phyloP scores from a whole-genome alignment of 2,329 filamentous ascomycete genomes.

The Monilinia laxa region DNA sequence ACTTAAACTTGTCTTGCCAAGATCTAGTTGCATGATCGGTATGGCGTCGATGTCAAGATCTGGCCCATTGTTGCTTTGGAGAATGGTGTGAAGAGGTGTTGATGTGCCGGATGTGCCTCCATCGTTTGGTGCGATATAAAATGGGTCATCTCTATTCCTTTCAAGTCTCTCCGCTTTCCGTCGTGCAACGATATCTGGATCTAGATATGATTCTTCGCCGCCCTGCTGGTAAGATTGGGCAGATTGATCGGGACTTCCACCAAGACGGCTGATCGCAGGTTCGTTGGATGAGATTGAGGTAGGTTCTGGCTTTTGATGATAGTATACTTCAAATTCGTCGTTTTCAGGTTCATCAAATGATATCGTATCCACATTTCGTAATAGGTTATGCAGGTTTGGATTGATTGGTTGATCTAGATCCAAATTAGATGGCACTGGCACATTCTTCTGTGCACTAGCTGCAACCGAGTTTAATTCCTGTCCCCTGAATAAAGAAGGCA shows the following conservation, averaged over 20 bases:
- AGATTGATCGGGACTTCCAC: conserved; percentile 48
- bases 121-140: conserved; percentile 71
- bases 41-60: conserved; percentile 91
- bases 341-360: conserved; percentile 53
- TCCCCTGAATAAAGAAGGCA: conserved; percentile 82
- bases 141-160: conserved; percentile 88
- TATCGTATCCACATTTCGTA: conserved; percentile 56
- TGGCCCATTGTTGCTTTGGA: conserved; percentile 69
- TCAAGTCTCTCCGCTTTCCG: conserved; percentile 76
- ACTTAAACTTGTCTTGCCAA: conserved; percentile 52
- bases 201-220: conserved; percentile 64
- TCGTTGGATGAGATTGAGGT: conserved; percentile 48
- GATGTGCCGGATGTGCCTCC: conserved; percentile 58
- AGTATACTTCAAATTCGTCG: conserved; percentile 66
- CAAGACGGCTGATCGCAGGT: conserved; percentile 56
- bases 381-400: conserved; percentile 63
- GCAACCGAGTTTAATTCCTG: conserved; percentile 89
- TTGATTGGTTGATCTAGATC: conserved; percentile 84
- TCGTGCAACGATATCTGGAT: conserved; percentile 70
- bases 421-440: conserved; percentile 73
- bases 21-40: conserved; percentile 88
- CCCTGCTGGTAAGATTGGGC: conserved; percentile 58
- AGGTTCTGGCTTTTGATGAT: conserved; percentile 50
- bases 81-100: conserved; percentile 76
- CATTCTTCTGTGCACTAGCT: conserved; percentile 75